Base-by-base conservation (phyloP, 331 rosid species). In the Quercus lobata region DNA sequence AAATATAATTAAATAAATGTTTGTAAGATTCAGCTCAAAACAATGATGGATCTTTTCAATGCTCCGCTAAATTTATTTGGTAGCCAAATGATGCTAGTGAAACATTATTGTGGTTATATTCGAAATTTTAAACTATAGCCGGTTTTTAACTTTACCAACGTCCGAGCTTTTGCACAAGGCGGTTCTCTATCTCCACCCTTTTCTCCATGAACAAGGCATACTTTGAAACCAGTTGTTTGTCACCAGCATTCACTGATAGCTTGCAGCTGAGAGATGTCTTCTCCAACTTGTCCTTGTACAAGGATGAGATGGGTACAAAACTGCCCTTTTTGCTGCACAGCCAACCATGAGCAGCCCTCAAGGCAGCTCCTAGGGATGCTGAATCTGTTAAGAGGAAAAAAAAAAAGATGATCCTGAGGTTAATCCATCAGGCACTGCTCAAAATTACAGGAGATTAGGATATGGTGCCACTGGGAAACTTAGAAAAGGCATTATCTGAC, bases 281-380 rank as follows among this genome's bases (percentile, higher is more conserved):
- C 78, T 86, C 93, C 76, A 84, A 57, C 87, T 87, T 91, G 83
- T 88, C 88, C 87, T 84, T 84, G 76, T 93, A 96, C 88, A 96
- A 70, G 56, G 37, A 30, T 8, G 93, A 85, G 75, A 93, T 90
- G 5, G 96, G 92, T 75, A 96, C 76, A 79, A 88, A 91, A 63
- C 86, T 69, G 2, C 98, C 97, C 81, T 88, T 82, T 54, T 86
- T 76, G 74, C 68, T 78, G 91, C 99, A 96, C 1, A 90, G 77
- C 97, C 94, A 96, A 11, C 99, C 99, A 83, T 96, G 99, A 16
- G 98, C 97, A 34, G 97, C 99, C 83, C 99, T 91, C 87, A 93
- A 58, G 4, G 99, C 98, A 72, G 94, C 99, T 86, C 99, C 99
- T 12, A 93, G 89, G 4, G 97, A 96, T 63, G 99, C 98, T 6